Percentiles rank a stretch among this genome's conserved stretches.
Evolutionary conservation across 1,284 basidiomycete genomes (phyloP).

Genomic region (Polyporus tsugae): DNA sequence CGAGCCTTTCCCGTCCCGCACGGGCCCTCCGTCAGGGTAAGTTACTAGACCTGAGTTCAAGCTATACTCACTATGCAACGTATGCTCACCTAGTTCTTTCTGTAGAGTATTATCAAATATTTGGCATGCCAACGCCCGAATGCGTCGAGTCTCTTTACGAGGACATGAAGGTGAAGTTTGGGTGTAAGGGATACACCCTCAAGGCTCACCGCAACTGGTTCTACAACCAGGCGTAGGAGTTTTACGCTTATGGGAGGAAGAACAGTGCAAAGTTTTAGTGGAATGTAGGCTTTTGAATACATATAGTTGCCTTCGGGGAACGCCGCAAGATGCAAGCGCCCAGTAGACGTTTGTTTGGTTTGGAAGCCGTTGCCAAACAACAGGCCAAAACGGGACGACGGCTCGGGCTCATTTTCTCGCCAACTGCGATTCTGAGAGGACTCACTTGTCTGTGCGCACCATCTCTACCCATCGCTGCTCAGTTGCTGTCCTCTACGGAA

Average conservation of each 20-base stretch:
- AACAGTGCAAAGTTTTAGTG: no score
- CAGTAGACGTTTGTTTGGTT: conserved; percentile 26
- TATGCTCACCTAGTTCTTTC: background rate
- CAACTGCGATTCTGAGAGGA: background rate
- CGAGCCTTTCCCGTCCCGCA: background rate
- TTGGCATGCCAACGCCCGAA: conserved; percentile 1
- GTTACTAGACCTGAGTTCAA: background rate
- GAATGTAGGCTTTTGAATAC: no score
- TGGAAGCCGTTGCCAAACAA: conserved; percentile 30
- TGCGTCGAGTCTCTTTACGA: background rate
- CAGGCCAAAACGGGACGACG: conserved; percentile 10
- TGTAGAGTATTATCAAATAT: background rate
- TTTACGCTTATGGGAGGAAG: background rate
- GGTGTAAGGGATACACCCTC: background rate
- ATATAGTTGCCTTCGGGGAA: no score
- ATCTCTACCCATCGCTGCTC: background rate
- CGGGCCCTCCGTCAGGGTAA: background rate
- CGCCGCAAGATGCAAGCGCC: background rate
- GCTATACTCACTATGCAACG: background rate
- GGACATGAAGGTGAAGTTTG: background rate
- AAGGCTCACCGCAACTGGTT: conserved; percentile 2
- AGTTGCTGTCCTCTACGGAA: background rate
- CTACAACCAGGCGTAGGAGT: background rate
- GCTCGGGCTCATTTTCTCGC: conserved; percentile 18
- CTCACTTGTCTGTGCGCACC: background rate